Evolutionary conservation across 257 asterid genomes (phyloP), one percentile per base, ranked within the genome.

Genomic region (Solanum virginianum): DNA sequence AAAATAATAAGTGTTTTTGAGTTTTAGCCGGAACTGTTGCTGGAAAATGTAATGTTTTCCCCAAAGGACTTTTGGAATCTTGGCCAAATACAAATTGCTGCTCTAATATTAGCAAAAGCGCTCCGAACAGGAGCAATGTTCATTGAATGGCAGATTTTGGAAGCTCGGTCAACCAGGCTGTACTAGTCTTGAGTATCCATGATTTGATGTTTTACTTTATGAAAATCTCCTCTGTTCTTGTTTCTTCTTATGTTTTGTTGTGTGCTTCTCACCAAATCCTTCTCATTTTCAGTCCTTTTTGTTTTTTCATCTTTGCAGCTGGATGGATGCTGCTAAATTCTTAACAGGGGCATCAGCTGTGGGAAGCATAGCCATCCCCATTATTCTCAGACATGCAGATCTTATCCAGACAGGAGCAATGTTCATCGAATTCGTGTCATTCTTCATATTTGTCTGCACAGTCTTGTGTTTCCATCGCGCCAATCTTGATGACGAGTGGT

Each of bases 281-380:
- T 57, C 9, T 59, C 72, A 65, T 32, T 41, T 43, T n/a, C 66
- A 56, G 51, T n/a, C 29, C 29, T 20, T 62, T 22, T 11, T 68
- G 7, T 36, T 24, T 32, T 2, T 29, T 20, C 36, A 12, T 10
- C 13, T 5, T 79, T 83, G 85, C 91, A 95, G 99, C 53, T 96
- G 99, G 99, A 90, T 93, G 49, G 97, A 92, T 84, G 98, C 97
- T 32, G 99, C 99, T 18, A 96, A 96, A 89, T 96, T 96, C 89
- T 85, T 93, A 68, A 96, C 99, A 2, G 99, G 99, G 60, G 99
- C 99, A 22, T 96, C 99, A 24, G 95, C 96, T 43, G 98, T 95
- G 47, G 99, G 99, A 81, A 96, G 98, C 88, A 29, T 96, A 87
- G 99, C 99, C 81, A 95, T 95, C 65, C 99, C 99, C 84, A 91